Percentiles rank a stretch among this genome's conserved stretches.
phyloP scores from a whole-genome alignment of 805 yeast species.

The Peterozyma xylosa region DNA sequence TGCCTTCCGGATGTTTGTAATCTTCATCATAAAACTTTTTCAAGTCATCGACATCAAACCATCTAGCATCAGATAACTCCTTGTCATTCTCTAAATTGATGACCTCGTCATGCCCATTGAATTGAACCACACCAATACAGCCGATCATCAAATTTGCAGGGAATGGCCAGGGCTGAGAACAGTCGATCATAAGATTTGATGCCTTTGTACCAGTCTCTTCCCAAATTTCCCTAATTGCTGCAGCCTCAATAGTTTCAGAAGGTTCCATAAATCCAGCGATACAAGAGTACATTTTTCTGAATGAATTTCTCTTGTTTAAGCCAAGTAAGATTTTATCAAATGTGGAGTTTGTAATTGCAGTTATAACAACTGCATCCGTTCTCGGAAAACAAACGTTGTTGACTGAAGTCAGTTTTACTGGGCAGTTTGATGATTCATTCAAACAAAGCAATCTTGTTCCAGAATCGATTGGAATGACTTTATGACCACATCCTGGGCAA shows the following conservation, averaged over 20 bases:
- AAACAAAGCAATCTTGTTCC: conserved; percentile 55
- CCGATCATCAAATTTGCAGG: conserved; percentile 94
- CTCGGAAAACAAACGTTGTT: conserved; percentile 86
- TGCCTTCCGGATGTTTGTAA: conserved; percentile 26
- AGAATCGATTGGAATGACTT: conserved; percentile 53
- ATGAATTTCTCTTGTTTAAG: conserved; percentile 54
- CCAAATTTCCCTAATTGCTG: conserved; percentile 85
- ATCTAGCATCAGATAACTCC: conserved; percentile 77
- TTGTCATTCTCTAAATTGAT: conserved; percentile 77
- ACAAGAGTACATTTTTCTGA: conserved; percentile 62
- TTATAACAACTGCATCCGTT: conserved; percentile 83
- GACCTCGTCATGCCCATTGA: conserved; percentile 54
- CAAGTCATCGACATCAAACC: conserved; percentile 63
- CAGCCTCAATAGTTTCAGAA: conserved; percentile 83
- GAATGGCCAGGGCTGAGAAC: conserved; percentile 96
- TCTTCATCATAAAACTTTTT: conserved; percentile 20
- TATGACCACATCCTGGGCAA: conserved; percentile 84
- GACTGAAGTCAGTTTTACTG: conserved; percentile 36
- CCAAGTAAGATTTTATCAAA: conserved; percentile 64
- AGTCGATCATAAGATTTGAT: conserved; percentile 46
- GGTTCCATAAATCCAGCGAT: conserved; percentile 97
- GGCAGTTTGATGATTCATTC: conserved; percentile 22
- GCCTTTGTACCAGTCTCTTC: conserved; percentile 88
- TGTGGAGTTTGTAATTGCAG: conserved; percentile 61
- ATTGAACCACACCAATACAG: conserved; percentile 72